Evolutionary conservation across 2,329 filamentous ascomycete genomes (phyloP).

Genomic region (Epicoccum sorghinum): DNA sequence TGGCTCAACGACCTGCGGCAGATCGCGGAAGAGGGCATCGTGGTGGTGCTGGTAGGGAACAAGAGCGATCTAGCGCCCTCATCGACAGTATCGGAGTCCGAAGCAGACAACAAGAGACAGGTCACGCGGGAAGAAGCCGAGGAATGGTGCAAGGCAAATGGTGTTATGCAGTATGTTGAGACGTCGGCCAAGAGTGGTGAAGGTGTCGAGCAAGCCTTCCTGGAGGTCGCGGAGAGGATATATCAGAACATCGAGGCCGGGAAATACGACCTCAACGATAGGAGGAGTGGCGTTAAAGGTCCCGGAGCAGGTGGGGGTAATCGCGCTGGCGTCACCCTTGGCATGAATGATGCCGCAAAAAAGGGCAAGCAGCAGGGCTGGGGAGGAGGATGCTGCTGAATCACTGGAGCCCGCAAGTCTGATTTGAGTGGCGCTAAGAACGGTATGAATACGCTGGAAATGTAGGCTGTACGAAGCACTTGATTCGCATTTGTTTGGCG

Average conservation of each 20-base stretch:
- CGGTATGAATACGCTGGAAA: background rate
- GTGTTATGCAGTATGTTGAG: conserved; percentile 91
- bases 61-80: conserved; percentile 78
- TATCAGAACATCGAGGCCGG: conserved; percentile 96
- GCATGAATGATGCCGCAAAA: conserved; percentile 49
- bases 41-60: conserved; percentile 93
- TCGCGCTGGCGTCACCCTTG: conserved; percentile 52
- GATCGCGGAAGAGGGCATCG: conserved; percentile 94
- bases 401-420: background rate
- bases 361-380: conserved; percentile 43
- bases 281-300: conserved; percentile 86
- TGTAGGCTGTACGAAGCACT: background rate
- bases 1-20: conserved; percentile 94
- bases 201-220: conserved; percentile 90
- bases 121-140: conserved; percentile 84
- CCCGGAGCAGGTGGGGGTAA: conserved; percentile 57
- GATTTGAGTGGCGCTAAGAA: background rate
- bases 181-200: conserved; percentile 95
- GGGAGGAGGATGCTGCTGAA: conserved; percentile 40
- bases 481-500: background rate
- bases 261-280: conserved; percentile 91
- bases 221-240: conserved; percentile 92
- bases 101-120: conserved; percentile 70
- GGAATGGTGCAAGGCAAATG: conserved; percentile 85
- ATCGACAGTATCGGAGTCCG: conserved; percentile 45